phyloP scores from a whole-genome alignment of 345 rosid species.

The Citrus cavaleriei region DNA sequence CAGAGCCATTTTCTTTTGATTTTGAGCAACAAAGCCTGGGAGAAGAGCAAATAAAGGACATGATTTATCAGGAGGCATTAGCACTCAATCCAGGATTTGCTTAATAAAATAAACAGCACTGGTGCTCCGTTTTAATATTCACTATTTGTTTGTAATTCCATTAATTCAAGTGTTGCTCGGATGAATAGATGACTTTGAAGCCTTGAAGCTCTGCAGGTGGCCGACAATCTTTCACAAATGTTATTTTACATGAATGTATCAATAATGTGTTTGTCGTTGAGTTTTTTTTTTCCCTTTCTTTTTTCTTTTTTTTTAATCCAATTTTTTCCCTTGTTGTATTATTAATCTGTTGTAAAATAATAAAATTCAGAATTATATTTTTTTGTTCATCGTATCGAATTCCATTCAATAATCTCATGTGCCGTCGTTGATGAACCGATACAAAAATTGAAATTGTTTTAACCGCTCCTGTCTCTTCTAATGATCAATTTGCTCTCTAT shows the following conservation, averaged over 20 bases:
- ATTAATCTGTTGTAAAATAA: neutral
- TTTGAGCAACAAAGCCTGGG: conserved; percentile 77
- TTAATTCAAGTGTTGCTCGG: neutral
- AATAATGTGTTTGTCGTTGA: neutral
- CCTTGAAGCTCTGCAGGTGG: neutral
- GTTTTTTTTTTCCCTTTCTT: no score
- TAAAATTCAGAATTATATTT: neutral
- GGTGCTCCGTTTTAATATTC: neutral
- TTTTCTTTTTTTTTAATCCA: no score
- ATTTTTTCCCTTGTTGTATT: neutral
- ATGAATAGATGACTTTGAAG: neutral
- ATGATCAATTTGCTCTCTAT: no score
- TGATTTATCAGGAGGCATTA: conserved; percentile 78
- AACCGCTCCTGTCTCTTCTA: no score
- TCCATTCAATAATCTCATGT: no score
- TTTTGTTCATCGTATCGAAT: no score
- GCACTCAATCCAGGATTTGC: conserved; percentile 69
- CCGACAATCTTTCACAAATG: neutral
- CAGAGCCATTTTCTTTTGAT: conserved; percentile 71
- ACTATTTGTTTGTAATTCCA: neutral
- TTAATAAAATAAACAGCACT: conserved; percentile 17
- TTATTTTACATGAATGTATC: neutral
- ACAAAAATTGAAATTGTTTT: neutral
- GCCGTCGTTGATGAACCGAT: no score
- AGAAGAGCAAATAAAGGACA: conserved; percentile 92